A percentile compares a stretch with the other conserved stretches of the same genome.
Conservation (phyloP, 2,329 filamentous ascomycete species). For the Trichophyton benhamiae region DNA sequence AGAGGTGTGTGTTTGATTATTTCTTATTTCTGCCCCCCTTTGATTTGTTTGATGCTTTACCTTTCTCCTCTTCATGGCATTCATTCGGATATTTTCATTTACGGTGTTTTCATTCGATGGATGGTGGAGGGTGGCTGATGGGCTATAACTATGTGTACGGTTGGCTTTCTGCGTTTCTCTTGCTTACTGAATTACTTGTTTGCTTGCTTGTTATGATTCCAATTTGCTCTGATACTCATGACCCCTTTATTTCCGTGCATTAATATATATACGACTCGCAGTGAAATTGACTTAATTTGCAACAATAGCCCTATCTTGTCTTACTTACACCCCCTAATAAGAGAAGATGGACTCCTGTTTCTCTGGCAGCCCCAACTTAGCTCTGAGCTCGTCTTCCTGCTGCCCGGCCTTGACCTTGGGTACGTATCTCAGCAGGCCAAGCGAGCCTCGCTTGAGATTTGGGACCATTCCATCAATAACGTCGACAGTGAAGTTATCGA, state of each 20-base stretch:
- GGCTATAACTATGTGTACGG: neutral
- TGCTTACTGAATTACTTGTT: neutral
- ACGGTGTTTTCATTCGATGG: neutral
- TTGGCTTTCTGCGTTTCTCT: neutral
- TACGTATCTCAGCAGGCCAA: neutral
- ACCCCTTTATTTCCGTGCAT: neutral
- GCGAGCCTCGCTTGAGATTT: neutral
- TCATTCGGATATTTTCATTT: neutral
- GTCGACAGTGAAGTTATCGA: neutral
- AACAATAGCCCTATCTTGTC: neutral
- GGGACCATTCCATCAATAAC: neutral
- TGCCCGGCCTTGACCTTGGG: neutral
- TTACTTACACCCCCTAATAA: neutral
- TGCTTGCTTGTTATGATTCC: neutral
- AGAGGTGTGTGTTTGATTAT: conserved; percentile 2
- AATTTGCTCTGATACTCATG: neutral
- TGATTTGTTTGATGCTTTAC: neutral
- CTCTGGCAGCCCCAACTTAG: neutral
- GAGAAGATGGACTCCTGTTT: neutral
- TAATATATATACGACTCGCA: neutral
- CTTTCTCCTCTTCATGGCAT: conserved; percentile 1
- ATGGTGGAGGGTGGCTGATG: neutral
- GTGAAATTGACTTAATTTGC: neutral
- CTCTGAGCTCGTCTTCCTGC: neutral
- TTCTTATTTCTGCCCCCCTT: conserved; percentile 6